Evolutionary conservation across 495 filamentous ascomycete genomes (phyloP), one percentile per base, ranked within the genome.

Genomic region (Xylaria intraflava): DNA sequence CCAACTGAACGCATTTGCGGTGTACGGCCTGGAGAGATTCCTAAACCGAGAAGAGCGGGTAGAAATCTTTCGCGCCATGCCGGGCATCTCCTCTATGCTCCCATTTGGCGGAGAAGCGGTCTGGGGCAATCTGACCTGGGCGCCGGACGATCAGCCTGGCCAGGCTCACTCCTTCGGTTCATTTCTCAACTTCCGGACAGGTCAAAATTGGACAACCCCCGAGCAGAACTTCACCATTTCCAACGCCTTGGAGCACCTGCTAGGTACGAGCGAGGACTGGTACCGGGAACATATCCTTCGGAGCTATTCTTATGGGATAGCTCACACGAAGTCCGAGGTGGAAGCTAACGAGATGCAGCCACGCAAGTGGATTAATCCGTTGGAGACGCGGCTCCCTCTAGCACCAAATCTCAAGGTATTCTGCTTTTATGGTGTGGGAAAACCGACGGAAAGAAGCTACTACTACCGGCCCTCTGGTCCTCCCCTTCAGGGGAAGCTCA

Each of bases 1-100:
- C 1, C 93, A 97, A 64, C 80, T 98, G 12, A 98, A 97, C 65
- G 80, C 90, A n/a, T 95, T 97, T 57, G 93, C 93, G 8, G 90
- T 98, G 11, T 98, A 96, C 61, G 94, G 93, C 0, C 80, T 98
- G 1, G 93, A 98, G 69, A 95, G 92, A 61, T 98, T 98, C 68
- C 78, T 98, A 6, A 87, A 83, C 57, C 88, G 85, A 55, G 81
- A 90, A 48, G 93, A 98, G 66, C 81, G 93, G 41, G 89, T 86
- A 6, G 90, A 96, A 65, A 89, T 98, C 29, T 95, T 98, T 74
- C 83, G 94, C 46, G 88, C 89, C 27, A 97, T 97, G 91, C 94
- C 93, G 0, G 93, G 93, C 4, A 89, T 95, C 47, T 92, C 88
- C 16, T 91, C 88, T 51, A 96, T 98, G 90, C 78, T 98, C 1